Evolutionary conservation across 306 rosid species (phyloP).

Genomic region (Herpetospermum pedunculosum): DNA sequence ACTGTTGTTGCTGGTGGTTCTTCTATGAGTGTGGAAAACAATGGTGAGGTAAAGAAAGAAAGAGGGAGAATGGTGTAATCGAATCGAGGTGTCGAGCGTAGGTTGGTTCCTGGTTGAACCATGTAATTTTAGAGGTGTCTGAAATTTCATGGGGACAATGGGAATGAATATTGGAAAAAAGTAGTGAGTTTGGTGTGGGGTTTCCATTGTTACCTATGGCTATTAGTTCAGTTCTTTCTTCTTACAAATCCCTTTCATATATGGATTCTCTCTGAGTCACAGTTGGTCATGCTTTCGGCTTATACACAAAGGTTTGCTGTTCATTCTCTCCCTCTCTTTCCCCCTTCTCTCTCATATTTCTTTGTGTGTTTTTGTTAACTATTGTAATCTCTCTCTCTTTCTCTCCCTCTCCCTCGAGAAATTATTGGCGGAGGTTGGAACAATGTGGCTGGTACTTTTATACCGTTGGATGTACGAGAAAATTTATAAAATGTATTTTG

Average conservation of each 20-base stretch:
- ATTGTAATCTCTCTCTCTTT: neutral
- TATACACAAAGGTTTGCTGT: slow-evolving; percentile 28
- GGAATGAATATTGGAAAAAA: slow-evolving; percentile 15
- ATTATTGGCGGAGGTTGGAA: neutral
- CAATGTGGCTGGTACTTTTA: neutral
- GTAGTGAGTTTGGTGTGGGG: slow-evolving; percentile 54
- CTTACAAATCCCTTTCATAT: slow-evolving; percentile 29
- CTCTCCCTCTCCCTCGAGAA: no score
- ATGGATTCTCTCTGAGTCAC: slow-evolving; percentile 41
- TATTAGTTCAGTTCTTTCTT: slow-evolving; percentile 26
- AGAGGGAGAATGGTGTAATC: neutral
- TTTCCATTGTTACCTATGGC: slow-evolving; percentile 25
- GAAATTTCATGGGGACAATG: neutral
- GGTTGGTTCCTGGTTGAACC: neutral
- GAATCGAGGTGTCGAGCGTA: neutral
- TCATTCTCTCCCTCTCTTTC: slow-evolving; percentile 14
- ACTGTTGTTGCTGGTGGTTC: slow-evolving; percentile 28
- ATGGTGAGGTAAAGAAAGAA: neutral
- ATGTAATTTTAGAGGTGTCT: slow-evolving; percentile 3
- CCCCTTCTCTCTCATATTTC: neutral
- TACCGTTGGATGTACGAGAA: neutral
- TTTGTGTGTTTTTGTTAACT: neutral
- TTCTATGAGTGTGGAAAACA: slow-evolving; percentile 26
- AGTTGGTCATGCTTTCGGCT: slow-evolving; percentile 40
- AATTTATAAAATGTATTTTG: neutral